Conservation (phyloP, 805 yeast species). For the Candida sithepensis region DNA sequence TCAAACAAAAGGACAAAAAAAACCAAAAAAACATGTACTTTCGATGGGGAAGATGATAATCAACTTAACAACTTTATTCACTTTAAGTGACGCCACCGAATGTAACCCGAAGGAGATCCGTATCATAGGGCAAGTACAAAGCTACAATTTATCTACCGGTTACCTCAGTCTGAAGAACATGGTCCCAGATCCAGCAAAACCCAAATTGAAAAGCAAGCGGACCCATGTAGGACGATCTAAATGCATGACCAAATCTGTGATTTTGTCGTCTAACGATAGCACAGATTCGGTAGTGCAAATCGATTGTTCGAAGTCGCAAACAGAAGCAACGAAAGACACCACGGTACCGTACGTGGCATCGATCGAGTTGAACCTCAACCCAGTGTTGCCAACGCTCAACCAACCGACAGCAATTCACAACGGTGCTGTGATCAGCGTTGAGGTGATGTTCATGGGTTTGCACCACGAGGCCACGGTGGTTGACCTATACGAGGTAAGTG, state of each 20-base stretch:
- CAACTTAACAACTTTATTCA: constrained; percentile 11
- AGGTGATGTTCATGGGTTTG: constrained; percentile 16
- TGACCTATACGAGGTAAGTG: constrained; percentile 20
- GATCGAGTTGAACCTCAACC: constrained; percentile 9
- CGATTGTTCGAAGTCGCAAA: too few relatives aligned
- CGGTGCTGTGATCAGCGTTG: constrained; percentile 25
- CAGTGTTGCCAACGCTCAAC: constrained; percentile 5
- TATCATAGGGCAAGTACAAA: constrained; percentile 20
- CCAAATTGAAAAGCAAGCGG: neutral
- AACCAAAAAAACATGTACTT: neutral
- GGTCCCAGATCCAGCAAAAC: constrained; percentile 2
- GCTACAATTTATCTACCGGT: constrained; percentile 17
- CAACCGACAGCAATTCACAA: constrained; percentile 5
- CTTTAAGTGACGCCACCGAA: constrained; percentile 6
- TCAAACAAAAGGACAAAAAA: neutral
- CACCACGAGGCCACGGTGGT: constrained; percentile 11
- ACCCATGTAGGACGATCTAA: neutral
- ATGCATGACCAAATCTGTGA: too few relatives aligned
- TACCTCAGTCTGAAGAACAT: constrained; percentile 13
- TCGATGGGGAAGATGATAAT: constrained; percentile 22
- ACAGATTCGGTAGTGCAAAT: too few relatives aligned
- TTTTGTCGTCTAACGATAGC: too few relatives aligned
- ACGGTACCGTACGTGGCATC: constrained; percentile 1
- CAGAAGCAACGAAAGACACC: too few relatives aligned
- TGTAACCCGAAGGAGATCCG: constrained; percentile 15